phyloP scores from a whole-genome alignment of 169 alveolate genomes.

The Blepharisma undulans region DNA sequence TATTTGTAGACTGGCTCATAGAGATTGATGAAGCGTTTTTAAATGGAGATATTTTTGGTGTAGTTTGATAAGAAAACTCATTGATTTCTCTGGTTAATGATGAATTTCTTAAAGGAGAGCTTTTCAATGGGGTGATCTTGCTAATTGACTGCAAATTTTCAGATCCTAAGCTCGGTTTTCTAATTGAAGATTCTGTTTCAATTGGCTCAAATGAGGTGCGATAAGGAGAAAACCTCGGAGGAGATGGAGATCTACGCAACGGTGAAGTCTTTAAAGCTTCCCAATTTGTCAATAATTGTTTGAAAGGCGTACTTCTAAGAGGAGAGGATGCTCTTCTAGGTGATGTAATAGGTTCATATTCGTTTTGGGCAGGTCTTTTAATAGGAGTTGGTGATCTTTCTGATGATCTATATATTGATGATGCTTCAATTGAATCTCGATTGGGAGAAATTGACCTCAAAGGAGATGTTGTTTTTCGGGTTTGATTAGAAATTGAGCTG shows the following conservation, averaged over 20 bases:
- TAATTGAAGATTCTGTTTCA: neutral
- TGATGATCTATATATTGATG: neutral
- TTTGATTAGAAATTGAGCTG: neutral
- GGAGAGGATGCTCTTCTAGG: neutral
- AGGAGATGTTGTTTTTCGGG: neutral
- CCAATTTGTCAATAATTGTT: neutral
- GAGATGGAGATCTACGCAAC: neutral
- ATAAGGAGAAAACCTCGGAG: neutral
- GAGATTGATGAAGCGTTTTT: neutral
- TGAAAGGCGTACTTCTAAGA: neutral
- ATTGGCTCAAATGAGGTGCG: neutral
- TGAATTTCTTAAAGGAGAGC: conserved; percentile 6
- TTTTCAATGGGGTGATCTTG: neutral
- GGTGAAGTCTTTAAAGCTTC: neutral
- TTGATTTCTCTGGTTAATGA: neutral
- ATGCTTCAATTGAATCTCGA: neutral
- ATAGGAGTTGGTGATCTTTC: neutral
- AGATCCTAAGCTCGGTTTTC: neutral
- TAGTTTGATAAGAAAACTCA: neutral
- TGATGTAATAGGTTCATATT: neutral
- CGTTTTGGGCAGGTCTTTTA: neutral
- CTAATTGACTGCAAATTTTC: neutral
- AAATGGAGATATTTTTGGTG: neutral
- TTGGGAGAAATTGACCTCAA: neutral
- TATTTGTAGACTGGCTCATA: neutral